Percentiles rank a stretch among this genome's conserved stretches.
phyloP scores from a whole-genome alignment of 2,329 filamentous ascomycete species.

The Delphinella strobiligena region DNA sequence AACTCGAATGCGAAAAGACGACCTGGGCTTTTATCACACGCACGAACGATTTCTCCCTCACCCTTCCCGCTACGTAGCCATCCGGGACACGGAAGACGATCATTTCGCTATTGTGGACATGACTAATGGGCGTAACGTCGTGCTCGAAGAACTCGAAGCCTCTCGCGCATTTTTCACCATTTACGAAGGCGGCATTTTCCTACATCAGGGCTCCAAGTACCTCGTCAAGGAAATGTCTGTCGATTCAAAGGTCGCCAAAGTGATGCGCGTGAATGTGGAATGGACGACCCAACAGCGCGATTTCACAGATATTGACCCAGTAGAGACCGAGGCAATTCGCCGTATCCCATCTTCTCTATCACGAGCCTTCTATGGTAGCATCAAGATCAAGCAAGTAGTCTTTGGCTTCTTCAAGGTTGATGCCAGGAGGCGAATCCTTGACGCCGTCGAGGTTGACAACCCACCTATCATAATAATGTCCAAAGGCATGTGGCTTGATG shows the following conservation, averaged over 20 bases:
- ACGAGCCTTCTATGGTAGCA: slow-evolving; percentile 72
- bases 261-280: slow-evolving; percentile 80
- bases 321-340: slow-evolving; percentile 81
- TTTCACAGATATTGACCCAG: slow-evolving; percentile 84
- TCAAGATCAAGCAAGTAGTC: slow-evolving; percentile 77
- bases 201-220: slow-evolving; percentile 91
- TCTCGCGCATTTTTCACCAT: slow-evolving; percentile 91
- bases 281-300: slow-evolving; percentile 93
- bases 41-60: slow-evolving; percentile 77
- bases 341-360: slow-evolving; percentile 52
- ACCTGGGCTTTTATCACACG: slow-evolving; percentile 77
- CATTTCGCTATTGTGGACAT: slow-evolving; percentile 90
- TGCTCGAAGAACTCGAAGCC: slow-evolving; percentile 92
- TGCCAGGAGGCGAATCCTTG: slow-evolving; percentile 68
- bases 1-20: slow-evolving; percentile 62
- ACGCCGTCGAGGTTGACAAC: slow-evolving; percentile 87
- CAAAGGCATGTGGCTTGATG: slow-evolving; percentile 92
- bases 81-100: slow-evolving; percentile 81
- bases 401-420: slow-evolving; percentile 99
- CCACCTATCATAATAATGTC: slow-evolving; percentile 74
- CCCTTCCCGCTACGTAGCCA: slow-evolving; percentile 72
- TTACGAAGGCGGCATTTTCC: slow-evolving; percentile 92
- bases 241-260: slow-evolving; percentile 70
- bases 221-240: slow-evolving; percentile 80
- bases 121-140: slow-evolving; percentile 66